These are phyloP conservation scores for Gentiana macrophylla DNA, from an alignment of 257 asterid species.

Conservation along the genomic window DNA sequence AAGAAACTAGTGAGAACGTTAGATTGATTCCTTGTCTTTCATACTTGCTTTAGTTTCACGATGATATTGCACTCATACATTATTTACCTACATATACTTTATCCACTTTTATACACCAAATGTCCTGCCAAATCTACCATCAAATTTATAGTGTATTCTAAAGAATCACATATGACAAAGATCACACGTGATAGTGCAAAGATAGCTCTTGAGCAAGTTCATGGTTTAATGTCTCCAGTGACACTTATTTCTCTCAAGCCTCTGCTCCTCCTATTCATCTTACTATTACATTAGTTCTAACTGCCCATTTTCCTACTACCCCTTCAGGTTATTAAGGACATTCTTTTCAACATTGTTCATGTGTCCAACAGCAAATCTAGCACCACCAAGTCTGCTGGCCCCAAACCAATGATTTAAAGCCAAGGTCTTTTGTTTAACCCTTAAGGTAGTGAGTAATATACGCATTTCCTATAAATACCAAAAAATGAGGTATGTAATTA, in stretches of 20 bases:
- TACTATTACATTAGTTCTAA: background rate
- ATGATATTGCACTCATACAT: too few species aligned
- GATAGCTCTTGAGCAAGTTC: conserved; percentile 97
- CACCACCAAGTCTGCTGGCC: conserved; percentile 48
- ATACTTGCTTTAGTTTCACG: too few species aligned
- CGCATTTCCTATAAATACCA: conserved; percentile 1
- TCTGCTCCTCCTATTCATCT: background rate
- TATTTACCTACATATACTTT: too few species aligned
- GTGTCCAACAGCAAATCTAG: conserved; percentile 30
- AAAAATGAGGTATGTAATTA: conserved; percentile 49
- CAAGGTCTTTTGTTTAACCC: conserved; percentile 17
- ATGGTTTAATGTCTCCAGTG: conserved; percentile 98
- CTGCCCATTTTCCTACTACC: background rate
- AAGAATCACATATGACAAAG: conserved; percentile 88
- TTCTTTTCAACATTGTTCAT: conserved; percentile 76
- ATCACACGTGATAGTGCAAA: conserved; percentile 90
- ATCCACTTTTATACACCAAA: too few species aligned
- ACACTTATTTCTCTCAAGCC: background rate
- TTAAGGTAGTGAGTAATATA: too few species aligned
- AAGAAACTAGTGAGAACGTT: too few species aligned
- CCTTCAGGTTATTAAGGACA: conserved; percentile 84
- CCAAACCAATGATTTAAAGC: conserved; percentile 92
- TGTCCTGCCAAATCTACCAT: too few species aligned
- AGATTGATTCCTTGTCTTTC: too few species aligned
- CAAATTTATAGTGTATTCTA: conserved; percentile 3